Conservation (phyloP, 352 stramenopile genomes). For the Peronospora destructor region DNA sequence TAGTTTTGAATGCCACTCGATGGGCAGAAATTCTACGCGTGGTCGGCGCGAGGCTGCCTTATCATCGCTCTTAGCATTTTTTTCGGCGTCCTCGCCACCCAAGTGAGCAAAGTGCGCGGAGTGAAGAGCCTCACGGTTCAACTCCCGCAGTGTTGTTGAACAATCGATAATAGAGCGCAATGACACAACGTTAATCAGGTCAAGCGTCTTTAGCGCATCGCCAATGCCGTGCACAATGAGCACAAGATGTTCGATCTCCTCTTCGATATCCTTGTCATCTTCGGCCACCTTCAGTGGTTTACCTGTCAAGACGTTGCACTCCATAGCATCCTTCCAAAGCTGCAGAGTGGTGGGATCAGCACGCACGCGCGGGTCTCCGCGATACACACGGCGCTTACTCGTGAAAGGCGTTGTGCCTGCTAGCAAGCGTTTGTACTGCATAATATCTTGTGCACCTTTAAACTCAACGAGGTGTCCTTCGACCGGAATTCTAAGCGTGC, state of each 20-base stretch:
- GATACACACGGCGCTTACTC: conserved; percentile 72
- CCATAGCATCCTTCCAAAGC: conserved; percentile 54
- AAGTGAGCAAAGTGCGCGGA: conserved; percentile 66
- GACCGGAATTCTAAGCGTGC: conserved; percentile 59
- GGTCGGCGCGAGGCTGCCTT: conserved; percentile 15
- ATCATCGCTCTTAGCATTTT: conserved; percentile 7
- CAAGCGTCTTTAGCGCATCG: conserved; percentile 82
- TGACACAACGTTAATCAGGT: conserved; percentile 80
- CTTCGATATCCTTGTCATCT: conserved; percentile 67
- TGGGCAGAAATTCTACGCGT: conserved; percentile 70
- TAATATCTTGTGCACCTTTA: conserved; percentile 68
- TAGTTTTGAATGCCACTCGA: conserved; percentile 85
- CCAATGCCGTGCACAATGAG: conserved; percentile 87
- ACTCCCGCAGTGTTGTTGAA: conserved; percentile 49
- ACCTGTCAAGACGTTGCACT: conserved; percentile 23
- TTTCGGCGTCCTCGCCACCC: conserved; percentile 18
- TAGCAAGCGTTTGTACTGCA: conserved; percentile 75
- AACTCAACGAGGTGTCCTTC: conserved; percentile 80
- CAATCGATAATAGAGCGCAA: conserved; percentile 81
- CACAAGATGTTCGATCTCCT: conserved; percentile 79
- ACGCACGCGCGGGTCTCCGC: conserved; percentile 64
- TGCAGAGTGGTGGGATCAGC: conserved; percentile 46
- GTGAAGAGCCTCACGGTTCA: conserved; percentile 58
- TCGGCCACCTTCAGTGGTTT: conserved; percentile 28
- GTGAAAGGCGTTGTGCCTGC: conserved; percentile 75